Conservation (phyloP, 2,329 filamentous ascomycete species). For the Chrysoporthe puriensis region DNA sequence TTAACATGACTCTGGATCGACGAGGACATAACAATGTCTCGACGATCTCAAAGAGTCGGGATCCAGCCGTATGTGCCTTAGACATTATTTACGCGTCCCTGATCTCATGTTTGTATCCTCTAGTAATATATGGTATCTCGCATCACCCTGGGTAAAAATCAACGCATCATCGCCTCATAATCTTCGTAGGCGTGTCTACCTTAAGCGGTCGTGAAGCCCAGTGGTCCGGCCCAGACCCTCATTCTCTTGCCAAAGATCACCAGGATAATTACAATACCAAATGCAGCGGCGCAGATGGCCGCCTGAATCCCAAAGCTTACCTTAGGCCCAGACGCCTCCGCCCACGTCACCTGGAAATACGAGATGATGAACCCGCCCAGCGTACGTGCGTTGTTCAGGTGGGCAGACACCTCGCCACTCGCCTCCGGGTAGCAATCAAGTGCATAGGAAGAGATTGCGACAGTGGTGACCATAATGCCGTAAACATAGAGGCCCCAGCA, state of each 20-base stretch:
- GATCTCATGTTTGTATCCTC: no score
- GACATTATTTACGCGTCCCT: no score
- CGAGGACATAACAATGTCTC: no score
- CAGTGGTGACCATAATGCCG: conserved; percentile 58
- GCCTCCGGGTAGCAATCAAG: conserved; percentile 60
- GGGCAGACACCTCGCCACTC: conserved; percentile 56
- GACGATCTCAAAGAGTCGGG: no score
- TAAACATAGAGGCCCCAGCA: conserved; percentile 60
- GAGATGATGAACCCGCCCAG: conserved; percentile 54
- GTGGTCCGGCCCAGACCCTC: conserved; percentile 38
- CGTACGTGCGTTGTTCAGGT: conserved; percentile 54
- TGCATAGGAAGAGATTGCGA: conserved; percentile 54
- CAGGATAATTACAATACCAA: conserved; percentile 35
- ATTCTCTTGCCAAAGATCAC: conserved; percentile 38
- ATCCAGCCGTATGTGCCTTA: no score
- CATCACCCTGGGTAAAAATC: no score
- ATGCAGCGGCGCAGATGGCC: conserved; percentile 40
- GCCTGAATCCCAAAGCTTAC: conserved; percentile 52
- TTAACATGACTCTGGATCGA: no score
- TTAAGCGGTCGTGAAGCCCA: conserved; percentile 38
- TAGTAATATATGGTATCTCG: no score
- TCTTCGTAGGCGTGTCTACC: no score
- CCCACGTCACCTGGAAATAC: conserved; percentile 59
- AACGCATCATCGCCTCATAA: no score
- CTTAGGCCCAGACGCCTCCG: conserved; percentile 45